Evolutionary conservation across 2,329 filamentous ascomycete genomes (phyloP), one percentile per base, ranked within the genome.

Genomic region (Claviceps sp.): DNA sequence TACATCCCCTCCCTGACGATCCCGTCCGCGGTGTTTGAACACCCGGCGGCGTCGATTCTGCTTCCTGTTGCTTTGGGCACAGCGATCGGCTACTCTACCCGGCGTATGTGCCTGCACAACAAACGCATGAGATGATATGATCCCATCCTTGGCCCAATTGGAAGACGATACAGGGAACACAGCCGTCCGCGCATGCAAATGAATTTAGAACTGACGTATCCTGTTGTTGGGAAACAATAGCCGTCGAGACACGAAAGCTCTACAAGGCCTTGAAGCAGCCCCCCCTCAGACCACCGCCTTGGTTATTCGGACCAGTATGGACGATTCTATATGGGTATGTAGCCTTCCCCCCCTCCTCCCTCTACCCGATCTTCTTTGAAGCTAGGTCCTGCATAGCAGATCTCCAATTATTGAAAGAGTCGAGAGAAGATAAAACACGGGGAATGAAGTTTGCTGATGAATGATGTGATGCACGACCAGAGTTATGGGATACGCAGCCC

Each of bases 401-500:
- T 34, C 30, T 11, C 30, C 9, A 34, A 34, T 11, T 11, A 34
- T 11, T 11, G 30, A 11, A 4, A 11, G 30, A 34, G 30, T 34
- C 30, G 30, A 34, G 30, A 34, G 30, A 34, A 34, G 30, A 34
- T 34, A 34, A 34, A 34, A 11, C 30, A 34, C 30, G 30, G 30
- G 30, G 30, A 34, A 34, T 34, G 3, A 34, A 52, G 30, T 22
- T 20, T 20, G 18, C 41, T 42, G n/a, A 42, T 20, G 41, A 22
- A 40, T 40, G 38, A 40, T 40, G 38, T n/a, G 38, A 11, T n/a
- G 41, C 18, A 11, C 41, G 14, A 34, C 30, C 30, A 73, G 70
- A 1, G 66, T 86, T 20, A 96, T 95, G 88, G 91, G 91, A 54
- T 96, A 93, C 67, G 85, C 88, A 22, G 84, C 89, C 38, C 84